These are phyloP conservation scores for Aspergillus steynii DNA, from an alignment of 495 filamentous ascomycete species.

Conservation along the genomic window DNA sequence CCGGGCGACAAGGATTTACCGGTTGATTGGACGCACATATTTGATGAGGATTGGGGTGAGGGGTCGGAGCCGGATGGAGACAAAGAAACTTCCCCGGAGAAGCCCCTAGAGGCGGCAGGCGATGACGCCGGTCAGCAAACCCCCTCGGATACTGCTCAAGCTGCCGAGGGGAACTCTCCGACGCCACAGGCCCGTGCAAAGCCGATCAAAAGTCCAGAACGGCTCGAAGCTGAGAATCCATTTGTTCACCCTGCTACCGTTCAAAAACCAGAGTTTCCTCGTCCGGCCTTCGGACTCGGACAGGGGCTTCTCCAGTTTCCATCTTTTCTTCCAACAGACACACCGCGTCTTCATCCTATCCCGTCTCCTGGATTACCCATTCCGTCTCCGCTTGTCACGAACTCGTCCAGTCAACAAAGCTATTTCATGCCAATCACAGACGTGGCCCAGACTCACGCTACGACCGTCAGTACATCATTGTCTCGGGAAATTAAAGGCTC, in stretches of 20 bases:
- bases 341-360: slow-evolving; percentile 47
- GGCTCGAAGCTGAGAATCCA: slow-evolving; percentile 20
- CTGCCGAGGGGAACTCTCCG: not conserved
- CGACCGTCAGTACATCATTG: slow-evolving; percentile 17
- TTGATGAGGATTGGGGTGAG: slow-evolving; percentile 37
- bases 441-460: slow-evolving; percentile 12
- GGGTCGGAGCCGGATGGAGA: slow-evolving; percentile 18
- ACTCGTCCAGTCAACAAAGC: slow-evolving; percentile 22
- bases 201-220: slow-evolving; percentile 6
- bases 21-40: slow-evolving; percentile 31
- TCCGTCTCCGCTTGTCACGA: slow-evolving; percentile 45
- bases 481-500: slow-evolving; percentile 13
- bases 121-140: not conserved
- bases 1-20: slow-evolving; percentile 52
- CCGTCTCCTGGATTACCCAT: slow-evolving; percentile 47
- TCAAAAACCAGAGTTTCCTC: slow-evolving; percentile 2
- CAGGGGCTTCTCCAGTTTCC: slow-evolving; percentile 12
- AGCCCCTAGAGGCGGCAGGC: not conserved
- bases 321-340: slow-evolving; percentile 34
- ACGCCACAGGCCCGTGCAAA: slow-evolving; percentile 1
- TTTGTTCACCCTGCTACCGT: slow-evolving; percentile 10
- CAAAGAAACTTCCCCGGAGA: not conserved
- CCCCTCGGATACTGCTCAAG: not conserved
- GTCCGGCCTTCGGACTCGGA: slow-evolving; percentile 19
- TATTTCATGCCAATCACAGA: slow-evolving; percentile 33